These are phyloP conservation scores for Isabelozyma pseudorhagii DNA, from an alignment of 805 yeast genomes.

Conservation along the genomic window DNA sequence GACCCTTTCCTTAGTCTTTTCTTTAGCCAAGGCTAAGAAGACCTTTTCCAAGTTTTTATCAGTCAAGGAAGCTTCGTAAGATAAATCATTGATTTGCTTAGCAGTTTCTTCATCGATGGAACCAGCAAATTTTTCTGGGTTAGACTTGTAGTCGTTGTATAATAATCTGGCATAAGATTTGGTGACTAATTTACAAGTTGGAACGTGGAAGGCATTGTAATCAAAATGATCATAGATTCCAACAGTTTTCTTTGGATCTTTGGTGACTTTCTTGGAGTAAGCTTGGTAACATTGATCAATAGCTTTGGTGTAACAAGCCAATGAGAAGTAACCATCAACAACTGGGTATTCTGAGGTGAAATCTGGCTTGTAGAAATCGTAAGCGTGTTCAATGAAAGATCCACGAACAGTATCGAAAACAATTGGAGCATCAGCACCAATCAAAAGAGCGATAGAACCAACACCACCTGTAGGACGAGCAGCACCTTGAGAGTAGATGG, in stretches of 20 bases:
- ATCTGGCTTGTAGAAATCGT: conserved; percentile 98
- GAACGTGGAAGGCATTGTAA: conserved; percentile 95
- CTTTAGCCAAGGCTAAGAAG: conserved; percentile 76
- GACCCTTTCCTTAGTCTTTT: conserved; percentile 62
- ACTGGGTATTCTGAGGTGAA: conserved; percentile 94
- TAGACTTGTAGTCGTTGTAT: conserved; percentile 79
- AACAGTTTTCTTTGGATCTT: conserved; percentile 46
- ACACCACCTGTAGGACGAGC: conserved; percentile 99
- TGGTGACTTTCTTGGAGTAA: conserved; percentile 69
- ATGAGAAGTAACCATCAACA: conserved; percentile 95
- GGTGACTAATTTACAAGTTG: conserved; percentile 92
- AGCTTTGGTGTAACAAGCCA: conserved; percentile 91
- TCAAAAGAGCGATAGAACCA: conserved; percentile 89
- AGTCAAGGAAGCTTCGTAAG: conserved; percentile 73
- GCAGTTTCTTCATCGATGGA: conserved; percentile 49
- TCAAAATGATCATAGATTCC: conserved; percentile 74
- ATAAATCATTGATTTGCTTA: conserved; percentile 46
- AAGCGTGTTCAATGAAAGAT: conserved; percentile 92
- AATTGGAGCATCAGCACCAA: conserved; percentile 97
- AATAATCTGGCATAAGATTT: conserved; percentile 90
- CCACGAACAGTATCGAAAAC: conserved; percentile 90
- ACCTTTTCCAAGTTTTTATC: conserved; percentile 84
- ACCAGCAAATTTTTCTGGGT: conserved; percentile 56
- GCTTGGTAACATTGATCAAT: conserved; percentile 80
- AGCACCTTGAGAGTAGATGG: conserved; percentile 93